Evolutionary conservation across 2,329 filamentous ascomycete species (phyloP), one percentile per base, ranked within the genome.

Genomic region (Pestalotiopsis sp.): DNA sequence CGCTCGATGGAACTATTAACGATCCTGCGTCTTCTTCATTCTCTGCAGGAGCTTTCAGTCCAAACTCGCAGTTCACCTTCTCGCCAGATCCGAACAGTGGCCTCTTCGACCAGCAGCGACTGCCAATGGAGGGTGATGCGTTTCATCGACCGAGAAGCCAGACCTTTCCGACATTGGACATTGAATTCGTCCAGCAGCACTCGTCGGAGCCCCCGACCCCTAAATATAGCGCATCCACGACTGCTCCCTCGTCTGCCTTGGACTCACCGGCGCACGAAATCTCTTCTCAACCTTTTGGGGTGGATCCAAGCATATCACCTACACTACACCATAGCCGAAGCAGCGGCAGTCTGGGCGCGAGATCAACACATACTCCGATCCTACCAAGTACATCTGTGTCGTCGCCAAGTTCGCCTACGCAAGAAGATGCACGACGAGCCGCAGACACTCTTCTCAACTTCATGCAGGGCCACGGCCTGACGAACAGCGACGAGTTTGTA

Each of bases 371-470:
- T 31, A 82, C 81, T 72, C 52, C 75, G 71, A 17, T 74, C 74
- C 65, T 79, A 73, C 67, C 80, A 78, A 63, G 82, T 80, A 17
- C 80, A 82, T 2, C 89, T 49, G 83, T 88, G 70, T 86, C 87
- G 56, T 86, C 89, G 64, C 86, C 91, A 1, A 87, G 81, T 36
- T 92, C 92, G 1, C 92, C 92, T 0, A 94, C 91, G 0, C 92
- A 94, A 73, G 94, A 98, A 74, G 94, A 98, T 78, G 95, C 95
- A 4, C 88, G 93, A 52, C 87, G 90, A 65, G 95, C 95, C 1
- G 87, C 97, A 4, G 91, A 95, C 75, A 90, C 95, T 2, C 89
- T 98, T 23, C 87, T 97, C 78, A 91, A 83, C 70, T 97, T 95
- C 77, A 92, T 98, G 78, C 88, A 93, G 74, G 90, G 90, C 70